Conservation (phyloP, 164 flowering plant species). For the Saururus chinensis region DNA sequence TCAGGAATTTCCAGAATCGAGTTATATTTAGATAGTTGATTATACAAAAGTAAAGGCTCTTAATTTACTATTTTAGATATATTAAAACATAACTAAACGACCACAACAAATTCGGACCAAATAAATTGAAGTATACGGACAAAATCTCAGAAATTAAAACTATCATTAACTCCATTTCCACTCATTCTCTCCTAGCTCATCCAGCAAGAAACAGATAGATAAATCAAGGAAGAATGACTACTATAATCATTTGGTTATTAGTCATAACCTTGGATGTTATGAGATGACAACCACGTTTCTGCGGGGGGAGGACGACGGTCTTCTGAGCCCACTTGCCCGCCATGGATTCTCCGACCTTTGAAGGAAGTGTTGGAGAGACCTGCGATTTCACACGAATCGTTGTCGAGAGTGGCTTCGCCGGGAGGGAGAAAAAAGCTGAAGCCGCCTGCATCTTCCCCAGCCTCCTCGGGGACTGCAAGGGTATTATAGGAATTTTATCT, state of each 20-base stretch:
- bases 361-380: conserved; percentile 6
- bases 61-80: too few species aligned
- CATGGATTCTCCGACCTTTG: conserved; percentile 18
- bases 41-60: too few species aligned
- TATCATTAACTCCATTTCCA: too few species aligned
- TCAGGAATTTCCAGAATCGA: too few species aligned
- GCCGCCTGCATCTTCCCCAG: conserved; percentile 12
- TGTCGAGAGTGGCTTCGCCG: conserved; percentile 4
- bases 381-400: conserved; percentile 22
- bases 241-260: too few species aligned
- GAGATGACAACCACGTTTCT: conserved; percentile 80
- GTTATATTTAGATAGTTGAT: too few species aligned
- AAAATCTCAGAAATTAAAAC: not conserved
- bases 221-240: not conserved
- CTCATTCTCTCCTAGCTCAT: too few species aligned
- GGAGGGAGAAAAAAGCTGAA: conserved; percentile 2
- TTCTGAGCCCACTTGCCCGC: conserved; percentile 96
- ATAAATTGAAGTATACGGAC: not conserved
- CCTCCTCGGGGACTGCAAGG: not conserved
- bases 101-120: not conserved
- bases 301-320: conserved; percentile 66
- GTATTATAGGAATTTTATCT: too few species aligned
- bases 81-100: not conserved
- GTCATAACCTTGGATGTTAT: conserved; percentile 63
- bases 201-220: too few species aligned